Evolutionary conservation across 805 yeast genomes (phyloP).

Genomic region (Yamadazyma kitorensis): DNA sequence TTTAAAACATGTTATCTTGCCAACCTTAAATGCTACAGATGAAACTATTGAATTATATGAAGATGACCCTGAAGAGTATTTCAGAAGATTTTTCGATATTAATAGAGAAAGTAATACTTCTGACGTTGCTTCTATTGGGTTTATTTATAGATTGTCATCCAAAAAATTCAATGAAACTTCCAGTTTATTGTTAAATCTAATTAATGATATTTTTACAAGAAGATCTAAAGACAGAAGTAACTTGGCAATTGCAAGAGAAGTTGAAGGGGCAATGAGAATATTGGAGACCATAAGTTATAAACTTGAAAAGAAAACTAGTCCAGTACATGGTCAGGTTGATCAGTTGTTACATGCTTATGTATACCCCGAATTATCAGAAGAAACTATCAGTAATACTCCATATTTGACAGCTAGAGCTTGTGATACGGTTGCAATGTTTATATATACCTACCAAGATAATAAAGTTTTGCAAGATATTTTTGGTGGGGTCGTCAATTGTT

Average conservation of each 20-base stretch:
- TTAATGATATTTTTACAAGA: slow-evolving; percentile 33
- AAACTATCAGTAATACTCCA: slow-evolving; percentile 28
- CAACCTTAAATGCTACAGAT: slow-evolving; percentile 37
- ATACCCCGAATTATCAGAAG: slow-evolving; percentile 37
- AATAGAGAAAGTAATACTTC: slow-evolving; percentile 47
- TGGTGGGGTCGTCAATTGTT: slow-evolving; percentile 39
- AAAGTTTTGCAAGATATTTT: slow-evolving; percentile 37
- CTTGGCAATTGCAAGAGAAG: slow-evolving; percentile 29
- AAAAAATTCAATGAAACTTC: slow-evolving; percentile 39
- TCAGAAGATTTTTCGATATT: slow-evolving; percentile 44
- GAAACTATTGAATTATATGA: slow-evolving; percentile 41
- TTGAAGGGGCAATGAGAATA: slow-evolving; percentile 42
- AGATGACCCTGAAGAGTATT: slow-evolving; percentile 46
- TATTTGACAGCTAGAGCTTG: slow-evolving; percentile 47
- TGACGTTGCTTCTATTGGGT: slow-evolving; percentile 50
- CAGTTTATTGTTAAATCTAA: slow-evolving; percentile 25
- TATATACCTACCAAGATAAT: slow-evolving; percentile 32
- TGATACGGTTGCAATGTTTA: slow-evolving; percentile 42
- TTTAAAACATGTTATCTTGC: slow-evolving; percentile 37
- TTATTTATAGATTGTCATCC: slow-evolving; percentile 37
- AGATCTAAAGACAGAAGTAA: slow-evolving; percentile 28
- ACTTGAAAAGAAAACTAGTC: slow-evolving; percentile 33
- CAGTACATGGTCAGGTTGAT: slow-evolving; percentile 40
- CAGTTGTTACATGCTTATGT: slow-evolving; percentile 36
- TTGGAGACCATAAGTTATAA: slow-evolving; percentile 40